These are phyloP conservation scores for Acanthamoeba culbertsoni DNA, from an alignment of 208 protist genomes.

Conservation along the genomic window DNA sequence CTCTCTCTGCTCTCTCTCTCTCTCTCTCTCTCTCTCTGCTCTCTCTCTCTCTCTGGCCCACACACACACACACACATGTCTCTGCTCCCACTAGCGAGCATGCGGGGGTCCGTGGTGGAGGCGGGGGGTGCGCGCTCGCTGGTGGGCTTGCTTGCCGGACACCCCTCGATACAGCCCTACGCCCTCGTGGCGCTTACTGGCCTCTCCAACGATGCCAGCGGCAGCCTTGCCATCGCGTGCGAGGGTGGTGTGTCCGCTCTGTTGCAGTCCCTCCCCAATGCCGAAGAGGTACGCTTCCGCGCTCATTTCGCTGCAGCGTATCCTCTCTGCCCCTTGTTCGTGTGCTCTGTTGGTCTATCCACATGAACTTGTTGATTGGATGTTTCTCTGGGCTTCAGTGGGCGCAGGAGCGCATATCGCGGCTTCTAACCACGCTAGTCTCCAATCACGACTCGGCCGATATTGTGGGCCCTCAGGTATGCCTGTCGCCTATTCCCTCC, in stretches of 20 bases:
- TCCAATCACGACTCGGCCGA: background rate
- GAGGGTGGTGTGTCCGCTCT: background rate
- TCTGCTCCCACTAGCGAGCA: background rate
- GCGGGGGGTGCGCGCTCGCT: background rate
- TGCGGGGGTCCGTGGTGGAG: background rate
- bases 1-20: too few species aligned
- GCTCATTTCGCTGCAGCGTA: background rate
- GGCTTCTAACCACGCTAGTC: background rate
- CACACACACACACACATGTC: too few species aligned
- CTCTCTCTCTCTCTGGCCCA: background rate
- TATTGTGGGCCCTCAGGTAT: too few species aligned
- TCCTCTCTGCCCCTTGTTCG: too few species aligned
- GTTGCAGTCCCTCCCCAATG: background rate
- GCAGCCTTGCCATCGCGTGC: background rate
- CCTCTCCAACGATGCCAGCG: background rate
- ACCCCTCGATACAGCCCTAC: constrained; percentile 26
- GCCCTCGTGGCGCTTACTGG: background rate
- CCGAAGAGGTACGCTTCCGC: background rate
- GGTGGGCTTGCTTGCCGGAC: background rate
- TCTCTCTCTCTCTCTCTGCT: background rate
- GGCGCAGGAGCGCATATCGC: background rate
- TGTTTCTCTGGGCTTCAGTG: background rate
- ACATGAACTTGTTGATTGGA: background rate
- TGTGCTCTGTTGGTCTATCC: too few species aligned
- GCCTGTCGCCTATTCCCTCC: too few species aligned